Conservation (phyloP, 371 early-diverging fungal species). For the Rhizopus microsporus region DNA sequence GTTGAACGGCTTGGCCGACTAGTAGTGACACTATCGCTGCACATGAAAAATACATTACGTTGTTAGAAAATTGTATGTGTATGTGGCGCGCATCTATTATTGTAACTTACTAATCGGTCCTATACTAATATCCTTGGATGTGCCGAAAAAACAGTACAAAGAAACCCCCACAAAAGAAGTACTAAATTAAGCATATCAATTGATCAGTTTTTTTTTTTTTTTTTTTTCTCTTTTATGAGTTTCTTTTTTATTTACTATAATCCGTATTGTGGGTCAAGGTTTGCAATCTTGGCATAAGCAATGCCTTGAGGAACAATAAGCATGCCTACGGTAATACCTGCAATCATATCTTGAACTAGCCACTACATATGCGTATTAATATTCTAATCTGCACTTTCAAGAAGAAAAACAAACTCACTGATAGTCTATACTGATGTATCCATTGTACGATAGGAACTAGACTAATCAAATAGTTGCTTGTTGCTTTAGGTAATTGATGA, state of each 20-base stretch:
- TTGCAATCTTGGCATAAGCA: slow-evolving; percentile 83
- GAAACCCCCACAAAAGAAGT: slow-evolving; percentile 37
- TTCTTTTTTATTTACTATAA: slow-evolving; percentile 31
- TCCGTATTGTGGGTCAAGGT: slow-evolving; percentile 60
- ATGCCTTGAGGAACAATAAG: slow-evolving; percentile 86
- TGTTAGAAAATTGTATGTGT: neutral
- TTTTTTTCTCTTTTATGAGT: slow-evolving; percentile 60
- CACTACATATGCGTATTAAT: slow-evolving; percentile 41
- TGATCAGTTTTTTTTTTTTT: slow-evolving; percentile 38
- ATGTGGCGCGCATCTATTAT: too few relatives aligned
- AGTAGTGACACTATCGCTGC: slow-evolving; percentile 78
- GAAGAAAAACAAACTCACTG: slow-evolving; percentile 16
- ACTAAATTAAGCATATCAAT: slow-evolving; percentile 15
- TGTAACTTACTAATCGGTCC: slow-evolving; percentile 68
- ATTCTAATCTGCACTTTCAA: neutral
- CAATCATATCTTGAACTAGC: slow-evolving; percentile 81
- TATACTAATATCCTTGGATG: slow-evolving; percentile 83
- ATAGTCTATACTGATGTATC: slow-evolving; percentile 34
- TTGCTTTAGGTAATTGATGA: neutral
- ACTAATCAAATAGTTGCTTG: slow-evolving; percentile 7
- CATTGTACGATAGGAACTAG: slow-evolving; percentile 25
- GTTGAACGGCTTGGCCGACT: slow-evolving; percentile 63
- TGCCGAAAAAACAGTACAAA: slow-evolving; percentile 72
- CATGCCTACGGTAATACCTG: slow-evolving; percentile 85
- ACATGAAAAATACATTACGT: neutral